Base-by-base conservation (phyloP, 2,329 filamentous ascomycete species). In the Ophiostoma novo-ulmi region DNA sequence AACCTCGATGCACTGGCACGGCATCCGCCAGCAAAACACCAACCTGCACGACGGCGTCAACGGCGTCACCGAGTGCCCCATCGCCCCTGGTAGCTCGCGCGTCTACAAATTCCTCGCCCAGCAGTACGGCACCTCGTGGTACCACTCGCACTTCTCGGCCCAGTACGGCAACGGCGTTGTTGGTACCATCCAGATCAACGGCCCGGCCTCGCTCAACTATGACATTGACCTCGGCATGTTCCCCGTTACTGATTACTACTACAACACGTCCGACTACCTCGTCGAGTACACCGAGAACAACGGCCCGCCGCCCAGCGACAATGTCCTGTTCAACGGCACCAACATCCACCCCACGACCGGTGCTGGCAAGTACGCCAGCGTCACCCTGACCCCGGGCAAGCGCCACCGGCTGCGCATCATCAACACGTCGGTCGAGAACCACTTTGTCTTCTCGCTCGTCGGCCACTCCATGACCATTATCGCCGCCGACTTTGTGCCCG, bases 231-330 rank as follows among this genome's bases (percentile, higher is more conserved):
- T 87, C 0, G 85, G 85, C 13, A 74, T 80, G 3, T 79, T 85
- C 7, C 80, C 82, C 6, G 79, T 88, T 58, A 82, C 80, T 8
- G 86, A 88, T 73, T 88, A 87, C 85, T 82, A 82, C 73, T 84
- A 86, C 72, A 72, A 73, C 6, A 82, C 81, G 0, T 79, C 80
- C 2, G 81, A 82, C 69, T 73, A 80, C 68, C 75, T 83, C 1
- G 80, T 78, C 67, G 11, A 78, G 77, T 13, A 68, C 17, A 41
- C 79, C 77, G 4, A 80, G 72, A 70, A 71, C 70, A 26, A 70
- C 36, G 69, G 68, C 10, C 65, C 71, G 22, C 79, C 79, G 1
- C 67, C 73, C 26, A 79, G 80, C 72, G 77, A 81, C 74, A 83
- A 83, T 69, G 77, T 82, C 17, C 76, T 83, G 26, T 81, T 84